A percentile compares a stretch with the other conserved stretches of the same genome.
Evolutionary conservation across 495 filamentous ascomycete genomes (phyloP).

Genomic region (Chaetomidium leptoderma): DNA sequence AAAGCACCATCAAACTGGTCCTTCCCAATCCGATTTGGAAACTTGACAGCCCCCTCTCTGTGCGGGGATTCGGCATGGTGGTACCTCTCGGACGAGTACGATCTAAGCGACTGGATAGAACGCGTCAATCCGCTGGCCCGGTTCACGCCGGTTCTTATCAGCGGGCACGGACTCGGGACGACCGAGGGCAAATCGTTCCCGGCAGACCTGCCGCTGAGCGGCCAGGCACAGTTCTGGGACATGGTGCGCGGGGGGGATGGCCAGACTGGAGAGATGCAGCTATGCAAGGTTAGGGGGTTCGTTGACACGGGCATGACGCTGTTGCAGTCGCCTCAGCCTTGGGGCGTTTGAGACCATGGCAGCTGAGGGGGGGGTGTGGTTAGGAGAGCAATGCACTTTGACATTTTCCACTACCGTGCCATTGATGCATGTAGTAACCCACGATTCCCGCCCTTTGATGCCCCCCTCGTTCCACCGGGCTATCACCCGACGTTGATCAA

Average conservation of each 20-base stretch:
- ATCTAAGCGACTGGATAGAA: background rate
- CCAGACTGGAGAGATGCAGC: too few relatives aligned
- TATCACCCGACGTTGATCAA: background rate
- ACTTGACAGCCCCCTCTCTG: background rate
- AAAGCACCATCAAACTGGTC: too few relatives aligned
- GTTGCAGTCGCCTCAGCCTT: background rate
- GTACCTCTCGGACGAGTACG: background rate
- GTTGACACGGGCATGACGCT: constrained; percentile 1
- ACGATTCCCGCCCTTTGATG: background rate
- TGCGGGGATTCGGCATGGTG: constrained; percentile 15
- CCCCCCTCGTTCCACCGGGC: background rate
- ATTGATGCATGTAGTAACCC: too few relatives aligned
- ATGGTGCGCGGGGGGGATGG: background rate
- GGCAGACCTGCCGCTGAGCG: background rate
- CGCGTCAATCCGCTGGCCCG: too few relatives aligned
- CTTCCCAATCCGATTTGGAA: too few relatives aligned
- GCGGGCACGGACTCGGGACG: background rate
- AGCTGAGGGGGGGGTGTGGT: background rate
- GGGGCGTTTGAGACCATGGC: background rate
- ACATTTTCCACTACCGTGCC: too few relatives aligned
- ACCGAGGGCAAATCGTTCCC: background rate
- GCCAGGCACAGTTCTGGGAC: background rate
- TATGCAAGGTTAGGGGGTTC: background rate
- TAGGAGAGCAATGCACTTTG: background rate
- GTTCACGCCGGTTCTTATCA: background rate